Evolutionary conservation across 2,329 filamentous ascomycete genomes (phyloP).

Genomic region (Rhynchosporium agropyri): DNA sequence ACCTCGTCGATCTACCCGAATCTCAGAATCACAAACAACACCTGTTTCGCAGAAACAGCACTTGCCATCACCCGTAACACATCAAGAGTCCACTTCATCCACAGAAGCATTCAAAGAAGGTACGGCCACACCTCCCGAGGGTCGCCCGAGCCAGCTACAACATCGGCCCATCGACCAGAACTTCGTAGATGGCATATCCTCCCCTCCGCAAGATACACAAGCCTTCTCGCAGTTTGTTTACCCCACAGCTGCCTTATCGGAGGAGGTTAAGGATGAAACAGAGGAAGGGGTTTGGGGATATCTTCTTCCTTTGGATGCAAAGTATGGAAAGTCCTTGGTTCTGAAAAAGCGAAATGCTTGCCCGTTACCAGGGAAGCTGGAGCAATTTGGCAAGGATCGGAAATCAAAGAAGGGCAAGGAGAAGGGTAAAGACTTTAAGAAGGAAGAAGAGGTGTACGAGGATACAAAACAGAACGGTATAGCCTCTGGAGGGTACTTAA

Average conservation of each 20-base stretch:
- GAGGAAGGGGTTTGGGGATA: constrained; percentile 88
- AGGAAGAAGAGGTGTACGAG: constrained; percentile 64
- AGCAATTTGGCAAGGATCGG: constrained; percentile 45
- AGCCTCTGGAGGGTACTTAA: constrained; percentile 81
- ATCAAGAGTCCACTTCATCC: constrained; percentile 64
- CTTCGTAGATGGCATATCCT: constrained; percentile 45
- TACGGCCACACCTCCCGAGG: constrained; percentile 70
- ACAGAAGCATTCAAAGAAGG: constrained; percentile 64
- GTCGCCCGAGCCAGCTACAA: constrained; percentile 55
- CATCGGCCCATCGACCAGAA: constrained; percentile 48
- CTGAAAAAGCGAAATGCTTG: constrained; percentile 75
- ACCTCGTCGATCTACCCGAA: constrained; percentile 74
- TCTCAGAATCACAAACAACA: constrained; percentile 59
- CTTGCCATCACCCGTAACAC: constrained; percentile 80
- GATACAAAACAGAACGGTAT: constrained; percentile 61
- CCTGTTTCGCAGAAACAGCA: constrained; percentile 66
- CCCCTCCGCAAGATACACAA: constrained; percentile 76
- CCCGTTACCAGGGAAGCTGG: constrained; percentile 56
- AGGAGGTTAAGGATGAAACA: constrained; percentile 83
- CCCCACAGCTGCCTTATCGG: constrained; percentile 69
- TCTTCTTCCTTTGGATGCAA: constrained; percentile 76
- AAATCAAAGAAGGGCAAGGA: constrained; percentile 50
- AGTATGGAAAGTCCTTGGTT: constrained; percentile 70
- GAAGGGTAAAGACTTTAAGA: constrained; percentile 50
- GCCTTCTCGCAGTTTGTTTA: constrained; percentile 80